Evolutionary conservation across 768 basidiomycete species (phyloP), one percentile per base, ranked within the genome.

Genomic region (Tephrocybe sp.): DNA sequence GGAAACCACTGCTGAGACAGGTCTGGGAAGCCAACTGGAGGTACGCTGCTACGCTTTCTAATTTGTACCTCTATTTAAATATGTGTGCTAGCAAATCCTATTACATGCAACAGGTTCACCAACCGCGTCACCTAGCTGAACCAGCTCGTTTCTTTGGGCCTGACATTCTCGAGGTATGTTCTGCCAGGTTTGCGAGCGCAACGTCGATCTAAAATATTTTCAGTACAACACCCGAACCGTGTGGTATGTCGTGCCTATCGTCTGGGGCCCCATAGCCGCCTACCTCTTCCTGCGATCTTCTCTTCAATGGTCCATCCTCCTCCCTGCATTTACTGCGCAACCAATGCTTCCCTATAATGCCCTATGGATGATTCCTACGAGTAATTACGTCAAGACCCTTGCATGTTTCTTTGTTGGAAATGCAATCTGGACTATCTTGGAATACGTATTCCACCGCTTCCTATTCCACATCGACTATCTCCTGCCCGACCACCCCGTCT

Each of bases 91-190:
- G 90, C 64, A 99, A 99, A 75, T 82, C 88, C 3, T 98, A 94
- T 68, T 99, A 99, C 65, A 75, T 99, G 44, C 81, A 92, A 60
- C 97, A 99, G 68, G 91, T 99, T 0, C 97, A 99, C 68, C 94
- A 98, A 66, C 96, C 97, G 1, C 82, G 97, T 38, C 95, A 95
- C 66, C 68, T 95, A 46, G 68, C 82, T 6, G 77, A 91, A 45
- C 85, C 89, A 14, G 94, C 95, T 2, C 84, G 92, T 57, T 72
- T 99, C 52, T 98, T 99, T 65, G 89, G 86, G 11, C 83, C 87
- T 1, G 72, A 78, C 36, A 76, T 84, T 51, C 83, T 97, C 30
- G 96, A 99, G 80, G 89, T 85, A 52, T 33, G 73, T 62, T 32
- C 22, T 1, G 20, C 40, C 20, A 51, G 19, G 38, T 31, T 36